Evolutionary conservation across 768 basidiomycete genomes (phyloP).

Genomic region (Vararia minispora): DNA sequence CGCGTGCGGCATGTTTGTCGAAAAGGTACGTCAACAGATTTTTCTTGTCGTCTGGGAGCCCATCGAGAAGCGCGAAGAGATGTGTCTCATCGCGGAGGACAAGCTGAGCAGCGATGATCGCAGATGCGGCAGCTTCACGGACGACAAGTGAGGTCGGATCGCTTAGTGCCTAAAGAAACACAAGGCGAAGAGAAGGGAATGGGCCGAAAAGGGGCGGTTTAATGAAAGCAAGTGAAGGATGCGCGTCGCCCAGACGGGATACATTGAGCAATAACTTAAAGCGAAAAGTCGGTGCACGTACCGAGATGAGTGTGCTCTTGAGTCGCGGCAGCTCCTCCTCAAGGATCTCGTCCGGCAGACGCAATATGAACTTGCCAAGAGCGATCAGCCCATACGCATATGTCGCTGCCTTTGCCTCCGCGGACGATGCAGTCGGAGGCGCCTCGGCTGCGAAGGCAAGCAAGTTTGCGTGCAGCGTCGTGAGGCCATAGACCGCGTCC

Average conservation of each 20-base stretch:
- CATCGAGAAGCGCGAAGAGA: slow-evolving; percentile 69
- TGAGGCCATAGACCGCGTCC: slow-evolving; percentile 78
- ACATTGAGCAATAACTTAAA: no score
- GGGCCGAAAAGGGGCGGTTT: no score
- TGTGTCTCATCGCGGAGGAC: slow-evolving; percentile 77
- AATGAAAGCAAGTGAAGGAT: no score
- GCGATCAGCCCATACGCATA: slow-evolving; percentile 80
- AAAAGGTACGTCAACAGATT: slow-evolving; percentile 83
- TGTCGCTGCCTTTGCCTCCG: slow-evolving; percentile 48
- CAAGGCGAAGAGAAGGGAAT: neutral
- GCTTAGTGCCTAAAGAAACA: slow-evolving; percentile 68
- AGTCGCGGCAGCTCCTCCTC: slow-evolving; percentile 82
- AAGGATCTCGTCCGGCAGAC: slow-evolving; percentile 71
- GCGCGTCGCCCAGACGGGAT: no score
- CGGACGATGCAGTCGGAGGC: slow-evolving; percentile 29
- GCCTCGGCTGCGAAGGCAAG: slow-evolving; percentile 50
- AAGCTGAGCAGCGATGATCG: slow-evolving; percentile 76
- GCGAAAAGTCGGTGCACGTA: slow-evolving; percentile 21
- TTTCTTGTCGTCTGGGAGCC: slow-evolving; percentile 83
- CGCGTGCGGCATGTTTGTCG: slow-evolving; percentile 75
- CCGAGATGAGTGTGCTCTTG: slow-evolving; percentile 56
- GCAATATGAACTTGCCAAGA: slow-evolving; percentile 71
- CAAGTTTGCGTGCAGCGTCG: slow-evolving; percentile 67
- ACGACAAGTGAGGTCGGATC: slow-evolving; percentile 65
- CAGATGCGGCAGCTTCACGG: slow-evolving; percentile 72